Conservation (phyloP, 1,139 yeast genomes). For the Diutina scorzettiae region DNA sequence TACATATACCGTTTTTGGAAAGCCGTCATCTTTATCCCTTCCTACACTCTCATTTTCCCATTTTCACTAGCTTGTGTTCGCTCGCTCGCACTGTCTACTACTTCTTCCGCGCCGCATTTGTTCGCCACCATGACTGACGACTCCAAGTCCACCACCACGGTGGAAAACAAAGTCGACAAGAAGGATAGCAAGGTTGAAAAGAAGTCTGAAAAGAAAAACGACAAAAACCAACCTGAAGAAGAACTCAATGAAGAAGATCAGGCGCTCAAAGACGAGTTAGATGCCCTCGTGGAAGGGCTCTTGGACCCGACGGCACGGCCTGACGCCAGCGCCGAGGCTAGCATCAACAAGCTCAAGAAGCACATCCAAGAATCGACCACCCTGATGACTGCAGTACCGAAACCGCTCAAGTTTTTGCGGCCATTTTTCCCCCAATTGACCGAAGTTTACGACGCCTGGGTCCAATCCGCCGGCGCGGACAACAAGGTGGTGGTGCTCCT, state of each 20-base stretch:
- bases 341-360: slow-evolving; percentile 39
- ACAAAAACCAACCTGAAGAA: slow-evolving; percentile 35
- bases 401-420: slow-evolving; percentile 88
- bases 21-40: too few species aligned
- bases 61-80: neutral
- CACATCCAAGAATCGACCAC: slow-evolving; percentile 88
- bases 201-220: neutral
- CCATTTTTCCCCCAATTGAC: slow-evolving; percentile 69
- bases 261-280: slow-evolving; percentile 78
- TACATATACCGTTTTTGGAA: too few species aligned
- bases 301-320: slow-evolving; percentile 29
- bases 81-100: neutral
- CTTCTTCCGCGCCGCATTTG: neutral
- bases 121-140: slow-evolving; percentile 4
- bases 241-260: slow-evolving; percentile 92
- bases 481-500: slow-evolving; percentile 16
- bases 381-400: slow-evolving; percentile 98
- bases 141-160: neutral
- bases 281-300: slow-evolving; percentile 72
- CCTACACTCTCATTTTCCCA: neutral
- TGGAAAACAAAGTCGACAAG: neutral
- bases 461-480: slow-evolving; percentile 24
- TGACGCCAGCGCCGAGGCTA: slow-evolving; percentile 48
- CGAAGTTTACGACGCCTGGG: slow-evolving; percentile 60
- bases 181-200: neutral